Evolutionary conservation across 1,139 yeast genomes (phyloP), one percentile per base, ranked within the genome.

Genomic region (Saccharomyces pastorianus): DNA sequence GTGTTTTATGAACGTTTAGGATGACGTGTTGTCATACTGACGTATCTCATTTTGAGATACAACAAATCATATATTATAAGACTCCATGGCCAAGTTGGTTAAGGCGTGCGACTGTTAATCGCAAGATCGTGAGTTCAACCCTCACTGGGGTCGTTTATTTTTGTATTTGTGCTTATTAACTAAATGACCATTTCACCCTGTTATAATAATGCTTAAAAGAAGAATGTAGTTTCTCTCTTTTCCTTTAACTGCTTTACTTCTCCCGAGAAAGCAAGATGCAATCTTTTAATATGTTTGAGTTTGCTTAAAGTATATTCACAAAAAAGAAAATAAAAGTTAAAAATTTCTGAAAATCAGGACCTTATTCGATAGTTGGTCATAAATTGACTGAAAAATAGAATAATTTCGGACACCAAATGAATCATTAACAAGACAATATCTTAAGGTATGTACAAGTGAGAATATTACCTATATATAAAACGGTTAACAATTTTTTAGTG

Each of bases 1-100:
- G 31, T 28, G 31, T 28, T 28, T 28, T 8, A 28, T 4, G 3
- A 28, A 28, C 11, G 11, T 28, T 7, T 28, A 28, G 31, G 11
- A 8, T 28, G 5, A 28, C 4, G 31, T 4, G 11, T 28, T 5
- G 31, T 28, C 31, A 28, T 28, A 28, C 29, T 28, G 11, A 8
- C 29, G 11, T 28, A 28, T 2, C 29, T 9, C 29, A 28, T 28
- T 28, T 9, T 8, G 29, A 28, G 29, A 28, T 28, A 28, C 31
- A 28, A 28, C 11, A 14, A 27, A 49, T 17, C 11, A 34, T 11
- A 38, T 5, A 51, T 38, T 48, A 28, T 9, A 14, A 23, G 56
- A 53, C 56, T 53, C 52, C 56, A 44, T 53, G 56, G 56, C 56
- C 56, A 53, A 53, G 56, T 50, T 53, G 56, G 56, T 34, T 20